Evolutionary conservation across 2,329 filamentous ascomycete species (phyloP), one percentile per base, ranked within the genome.

Genomic region (Colletotrichum gloeosporioides): DNA sequence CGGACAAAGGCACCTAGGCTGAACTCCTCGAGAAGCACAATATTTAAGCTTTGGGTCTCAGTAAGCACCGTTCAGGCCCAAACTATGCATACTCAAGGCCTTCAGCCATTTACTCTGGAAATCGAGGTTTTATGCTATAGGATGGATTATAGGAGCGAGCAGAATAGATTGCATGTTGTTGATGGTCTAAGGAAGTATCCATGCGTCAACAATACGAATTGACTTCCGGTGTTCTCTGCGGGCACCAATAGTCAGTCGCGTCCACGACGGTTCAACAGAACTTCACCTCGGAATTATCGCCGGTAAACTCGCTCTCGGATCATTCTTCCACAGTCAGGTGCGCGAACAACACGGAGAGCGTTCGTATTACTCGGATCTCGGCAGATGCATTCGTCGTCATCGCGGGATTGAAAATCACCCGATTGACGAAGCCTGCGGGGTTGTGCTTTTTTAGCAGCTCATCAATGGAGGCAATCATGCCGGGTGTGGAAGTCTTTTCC

Each of bases 401-500:
- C 44, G 44, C 44, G 44, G 44, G 44, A 0, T 53, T 53, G 10
- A 22, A 13, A 4, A 53, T 13, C 6, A 13, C 1, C 44, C 44
- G 44, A 2, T 22, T 13, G 44, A 53, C 44, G n/a, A 53, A 53
- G n/a, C 0, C 10, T 10, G 44, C 0, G 10, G 4, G n/a, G 10
- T 13, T 25, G 44, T 53, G 10, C 44, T 53, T 53, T n/a, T 22
- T 53, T 8, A 53, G 0, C 44, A 53, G 18, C 39, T 49, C 9
- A 49, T 0, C 18, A 6, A 0, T n/a, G 0, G 18, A 0, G n/a
- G n/a, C 6, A 22, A 22, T 8, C 4, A 13, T 53, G n/a, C 0
- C 44, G n/a, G n/a, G 22, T 22, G 3, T 53, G 6, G 10, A 53
- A 53, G 44, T 53, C n/a, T 0, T 25, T 53, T 22, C 10, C 44